phyloP scores from a whole-genome alignment of 495 filamentous ascomycete genomes.

The Tuber borchii region DNA sequence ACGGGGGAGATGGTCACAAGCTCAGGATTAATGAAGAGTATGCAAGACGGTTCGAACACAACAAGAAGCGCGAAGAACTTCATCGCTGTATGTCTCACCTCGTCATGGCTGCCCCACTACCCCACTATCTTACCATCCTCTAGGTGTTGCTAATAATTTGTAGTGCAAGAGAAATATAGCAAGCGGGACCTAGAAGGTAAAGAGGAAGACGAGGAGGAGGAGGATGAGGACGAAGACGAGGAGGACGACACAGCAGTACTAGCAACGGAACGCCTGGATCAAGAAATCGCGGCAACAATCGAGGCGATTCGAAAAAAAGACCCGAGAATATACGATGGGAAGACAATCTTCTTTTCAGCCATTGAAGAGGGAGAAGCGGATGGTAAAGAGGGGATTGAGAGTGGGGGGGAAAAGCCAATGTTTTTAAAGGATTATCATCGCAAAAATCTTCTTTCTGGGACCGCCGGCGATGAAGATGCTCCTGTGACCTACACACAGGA shows the following conservation, averaged over 20 bases:
- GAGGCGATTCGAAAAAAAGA: conserved; percentile 83
- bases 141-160: conserved; percentile 12
- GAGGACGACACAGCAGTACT: conserved; percentile 88
- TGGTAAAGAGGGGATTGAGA: conserved; percentile 23
- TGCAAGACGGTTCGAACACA: conserved; percentile 84
- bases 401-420: conserved; percentile 72
- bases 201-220: conserved; percentile 51
- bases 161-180: conserved; percentile 84
- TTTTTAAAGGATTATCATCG: conserved; percentile 85
- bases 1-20: conserved; percentile 52
- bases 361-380: conserved; percentile 49
- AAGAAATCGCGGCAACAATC: conserved; percentile 76
- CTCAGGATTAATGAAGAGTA: conserved; percentile 72
- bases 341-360: conserved; percentile 65
- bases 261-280: conserved; percentile 71
- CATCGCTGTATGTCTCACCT: conserved; percentile 57
- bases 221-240: conserved; percentile 61
- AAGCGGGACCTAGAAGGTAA: conserved; percentile 42
- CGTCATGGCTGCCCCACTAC: neutral
- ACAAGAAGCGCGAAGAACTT: conserved; percentile 89
- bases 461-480: conserved; percentile 52
- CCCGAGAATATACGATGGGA: conserved; percentile 77
- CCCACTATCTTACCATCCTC: conserved; percentile 6
- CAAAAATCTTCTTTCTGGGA: conserved; percentile 66
- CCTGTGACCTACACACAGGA: conserved; percentile 74